These are phyloP conservation scores for Cupressus sempervirens DNA, from an alignment of 75 land plant species.

Conservation along the genomic window DNA sequence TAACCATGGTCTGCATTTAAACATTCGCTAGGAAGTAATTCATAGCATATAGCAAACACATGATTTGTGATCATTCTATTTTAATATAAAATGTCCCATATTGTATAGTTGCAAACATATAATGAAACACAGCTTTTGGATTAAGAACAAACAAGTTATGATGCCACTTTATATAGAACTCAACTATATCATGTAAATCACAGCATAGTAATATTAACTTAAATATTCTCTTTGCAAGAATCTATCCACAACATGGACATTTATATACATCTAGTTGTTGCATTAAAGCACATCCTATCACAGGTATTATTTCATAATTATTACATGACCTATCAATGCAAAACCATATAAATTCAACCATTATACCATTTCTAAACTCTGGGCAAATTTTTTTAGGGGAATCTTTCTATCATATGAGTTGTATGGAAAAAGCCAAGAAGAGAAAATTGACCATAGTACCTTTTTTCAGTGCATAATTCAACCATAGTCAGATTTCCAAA, in stretches of 20 bases:
- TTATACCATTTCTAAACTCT: not conserved
- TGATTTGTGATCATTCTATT: not conserved
- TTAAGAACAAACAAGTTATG: not conserved
- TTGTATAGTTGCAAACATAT: not conserved
- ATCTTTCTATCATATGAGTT: not conserved
- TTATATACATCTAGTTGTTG: not conserved
- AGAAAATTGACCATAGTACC: not conserved
- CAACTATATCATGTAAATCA: not conserved
- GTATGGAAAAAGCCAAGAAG: not conserved
- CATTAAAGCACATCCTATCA: not conserved
- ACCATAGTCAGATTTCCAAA: not conserved
- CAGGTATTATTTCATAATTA: not conserved
- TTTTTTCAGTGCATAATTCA: not conserved
- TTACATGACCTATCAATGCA: not conserved
- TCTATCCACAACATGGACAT: too few species aligned
- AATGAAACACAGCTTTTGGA: not conserved
- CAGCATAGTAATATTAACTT: not conserved
- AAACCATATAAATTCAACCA: not conserved
- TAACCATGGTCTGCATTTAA: not conserved
- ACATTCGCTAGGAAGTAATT: not conserved
- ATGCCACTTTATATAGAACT: not conserved
- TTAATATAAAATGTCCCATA: not conserved
- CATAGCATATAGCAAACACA: not conserved
- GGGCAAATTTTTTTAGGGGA: not conserved
- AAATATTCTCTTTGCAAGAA: not conserved